Base-by-base conservation (phyloP, 345 rosid species). In the Eucalyptus sideroxylon region DNA sequence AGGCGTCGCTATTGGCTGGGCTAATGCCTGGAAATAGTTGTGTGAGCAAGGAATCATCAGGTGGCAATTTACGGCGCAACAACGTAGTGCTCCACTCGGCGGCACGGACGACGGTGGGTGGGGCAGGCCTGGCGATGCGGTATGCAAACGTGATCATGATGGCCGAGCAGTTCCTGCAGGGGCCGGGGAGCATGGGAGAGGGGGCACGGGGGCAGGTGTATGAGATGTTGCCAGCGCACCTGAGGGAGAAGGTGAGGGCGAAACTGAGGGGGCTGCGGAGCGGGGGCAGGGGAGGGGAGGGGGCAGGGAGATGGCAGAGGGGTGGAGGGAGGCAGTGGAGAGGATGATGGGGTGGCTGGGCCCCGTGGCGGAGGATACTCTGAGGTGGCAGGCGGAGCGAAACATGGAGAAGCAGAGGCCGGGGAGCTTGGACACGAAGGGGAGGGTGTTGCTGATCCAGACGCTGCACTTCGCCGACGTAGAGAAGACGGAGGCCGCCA, bases 401-500 rank as follows among this genome's bases (percentile, higher is more conserved):
- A 91, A 90, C 40, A 11, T 92, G 89, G 95, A 94, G 94, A 91
- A 90, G 88, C 95, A 92, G 90, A 92, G 45, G 55, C 88, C 93
- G 7, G 94, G 49, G 19, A 51, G 21, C 49, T 31, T 55, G 45
- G 88, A 92, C 49, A 72, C 90, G n/a, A 90, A 87, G 88, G 92
- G 92, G 6, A 93, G 91, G 31, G 94, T 94, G 89, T 42, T 92
- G 90, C 86, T 94, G 91, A 50, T 92, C 72, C 95, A 95, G 90
- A 95, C 95, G 44, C 17, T 95, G 92, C 88, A 95, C 89, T 94
- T 89, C 59, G 90, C 96, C 4, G 94, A 95, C 34, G 69, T 93
- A 90, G 94, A 94, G 94, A 95, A 94, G 90, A 92, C 94, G 81
- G 95, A 95, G 94, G 95, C 92, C 5, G 94, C 94, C 49, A 92